Evolutionary conservation across 2,329 filamentous ascomycete species (phyloP).

Genomic region (Orbilia quercus): DNA sequence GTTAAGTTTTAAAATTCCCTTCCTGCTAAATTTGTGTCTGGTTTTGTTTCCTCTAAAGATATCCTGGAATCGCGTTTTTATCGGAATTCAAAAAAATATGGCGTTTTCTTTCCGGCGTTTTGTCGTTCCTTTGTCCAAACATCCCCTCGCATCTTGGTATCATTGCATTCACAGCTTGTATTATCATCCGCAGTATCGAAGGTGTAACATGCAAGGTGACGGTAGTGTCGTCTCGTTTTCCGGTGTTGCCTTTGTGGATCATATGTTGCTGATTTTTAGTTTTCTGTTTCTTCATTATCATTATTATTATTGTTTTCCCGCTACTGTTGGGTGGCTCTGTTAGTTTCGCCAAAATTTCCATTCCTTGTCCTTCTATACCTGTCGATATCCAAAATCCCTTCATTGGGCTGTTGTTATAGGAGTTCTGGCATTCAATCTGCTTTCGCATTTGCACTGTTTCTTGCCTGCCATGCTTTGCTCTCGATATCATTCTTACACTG

Average conservation of each 20-base stretch:
- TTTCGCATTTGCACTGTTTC: neutral
- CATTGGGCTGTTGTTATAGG: slow-evolving; percentile 1
- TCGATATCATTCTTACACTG: too few relatives aligned
- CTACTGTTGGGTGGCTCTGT: neutral
- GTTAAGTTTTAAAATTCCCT: neutral
- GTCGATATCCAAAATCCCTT: slow-evolving; percentile 3
- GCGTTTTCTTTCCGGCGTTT: slow-evolving; percentile 26
- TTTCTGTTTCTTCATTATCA: neutral
- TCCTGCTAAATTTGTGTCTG: slow-evolving; percentile 7
- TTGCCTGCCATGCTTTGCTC: neutral
- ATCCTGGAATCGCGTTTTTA: slow-evolving; percentile 48
- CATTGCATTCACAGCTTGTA: slow-evolving; percentile 25
- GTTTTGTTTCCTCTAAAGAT: slow-evolving; percentile 32
- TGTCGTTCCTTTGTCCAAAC: neutral
- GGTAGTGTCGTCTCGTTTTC: slow-evolving; percentile 9
- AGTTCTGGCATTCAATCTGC: slow-evolving; percentile 9
- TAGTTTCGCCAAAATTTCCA: neutral
- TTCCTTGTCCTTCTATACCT: neutral
- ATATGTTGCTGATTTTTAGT: neutral
- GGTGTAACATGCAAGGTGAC: slow-evolving; percentile 3
- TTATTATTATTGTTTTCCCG: too few relatives aligned
- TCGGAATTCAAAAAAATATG: slow-evolving; percentile 31
- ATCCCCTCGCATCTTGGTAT: slow-evolving; percentile 6
- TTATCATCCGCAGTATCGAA: slow-evolving; percentile 35
- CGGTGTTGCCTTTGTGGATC: neutral